These are phyloP conservation scores for Plectosphaerella sp. DNA, from an alignment of 2,329 filamentous ascomycete species.

Conservation along the genomic window DNA sequence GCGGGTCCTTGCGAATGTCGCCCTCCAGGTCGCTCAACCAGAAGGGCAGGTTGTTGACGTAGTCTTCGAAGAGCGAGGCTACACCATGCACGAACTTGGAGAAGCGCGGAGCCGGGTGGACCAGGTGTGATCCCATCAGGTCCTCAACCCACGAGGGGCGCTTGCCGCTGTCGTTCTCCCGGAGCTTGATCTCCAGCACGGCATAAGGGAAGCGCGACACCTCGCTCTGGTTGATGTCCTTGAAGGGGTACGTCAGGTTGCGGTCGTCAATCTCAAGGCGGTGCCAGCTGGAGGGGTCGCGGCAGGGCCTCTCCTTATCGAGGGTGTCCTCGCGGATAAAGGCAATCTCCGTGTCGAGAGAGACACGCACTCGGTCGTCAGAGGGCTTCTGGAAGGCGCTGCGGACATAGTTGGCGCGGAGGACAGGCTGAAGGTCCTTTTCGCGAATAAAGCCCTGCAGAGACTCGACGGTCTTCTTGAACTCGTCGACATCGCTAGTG, in stretches of 20 bases:
- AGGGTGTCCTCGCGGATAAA: constrained; percentile 78
- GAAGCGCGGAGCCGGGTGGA: constrained; percentile 84
- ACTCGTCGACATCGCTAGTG: constrained; percentile 59
- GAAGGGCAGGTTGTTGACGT: constrained; percentile 94
- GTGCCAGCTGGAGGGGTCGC: constrained; percentile 87
- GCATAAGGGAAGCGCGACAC: constrained; percentile 88
- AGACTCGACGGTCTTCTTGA: constrained; percentile 67
- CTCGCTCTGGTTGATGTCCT: constrained; percentile 82
- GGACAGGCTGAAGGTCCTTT: constrained; percentile 73
- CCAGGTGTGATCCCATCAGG: constrained; percentile 85
- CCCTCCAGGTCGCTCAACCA: constrained; percentile 90
- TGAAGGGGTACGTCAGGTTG: constrained; percentile 83
- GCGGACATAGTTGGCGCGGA: constrained; percentile 89
- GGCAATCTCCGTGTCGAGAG: constrained; percentile 86
- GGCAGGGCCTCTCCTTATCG: constrained; percentile 79
- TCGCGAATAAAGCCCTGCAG: constrained; percentile 78
- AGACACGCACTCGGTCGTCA: constrained; percentile 85
- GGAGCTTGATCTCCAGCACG: constrained; percentile 87
- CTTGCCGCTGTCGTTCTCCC: constrained; percentile 60
- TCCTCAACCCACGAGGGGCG: constrained; percentile 85
- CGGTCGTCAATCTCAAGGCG: constrained; percentile 81
- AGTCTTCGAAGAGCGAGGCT: constrained; percentile 86
- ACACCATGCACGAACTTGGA: constrained; percentile 97
- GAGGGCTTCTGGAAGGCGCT: constrained; percentile 96
- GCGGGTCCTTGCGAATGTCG: constrained; percentile 91